Evolutionary conservation across 768 basidiomycete species (phyloP), one percentile per base, ranked within the genome.

Genomic region (Tremella yokohamensis): DNA sequence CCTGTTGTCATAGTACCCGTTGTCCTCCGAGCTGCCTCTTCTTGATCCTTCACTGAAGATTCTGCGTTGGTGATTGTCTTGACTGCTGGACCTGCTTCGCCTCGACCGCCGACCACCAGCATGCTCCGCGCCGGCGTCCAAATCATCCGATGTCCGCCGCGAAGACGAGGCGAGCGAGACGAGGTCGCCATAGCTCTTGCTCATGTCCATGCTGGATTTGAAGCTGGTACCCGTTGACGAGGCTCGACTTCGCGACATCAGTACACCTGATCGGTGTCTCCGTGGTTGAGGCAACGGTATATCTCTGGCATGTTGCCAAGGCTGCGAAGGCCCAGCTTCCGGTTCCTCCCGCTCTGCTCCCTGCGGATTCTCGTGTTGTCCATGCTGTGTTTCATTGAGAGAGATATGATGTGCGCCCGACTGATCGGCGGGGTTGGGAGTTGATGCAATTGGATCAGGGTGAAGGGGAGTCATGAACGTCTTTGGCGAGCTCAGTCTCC

Each of bases 211-310:
- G 20, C 49, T 34, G 20, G 47, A 47, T 37, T 52, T 60, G 44
- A 60, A 56, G 15, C 29, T 29, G 37, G 51, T 39, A 29, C 64
- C 65, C 37, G 60, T 54, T 9, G 65, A 69, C 7, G 56, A 49
- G 22, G 67, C 66, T 55, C 74, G 39, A 0, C 70, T 69, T 18
- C 67, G 62, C 0, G 72, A 70, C 61, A 76, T 65, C 38, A 73
- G 60, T 3, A 76, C 61, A 7, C 74, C 72, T 9, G 66, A 65
- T n/a, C 72, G 64, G 58, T 76, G 72, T 65, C 70, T 49, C 8
- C 74, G 61, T 9, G 72, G 70, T 22, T 62, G 65, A 20, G 68
- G 65, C 3, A 69, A 67, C 4, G 72, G 8, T 52, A 34, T 38
- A 52, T 37, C 16, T 8, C 13, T 19, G 52, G 25, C 40, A 34